Evolutionary conservation across 2,329 filamentous ascomycete species (phyloP).

Genomic region (Aspergillus tamarii): DNA sequence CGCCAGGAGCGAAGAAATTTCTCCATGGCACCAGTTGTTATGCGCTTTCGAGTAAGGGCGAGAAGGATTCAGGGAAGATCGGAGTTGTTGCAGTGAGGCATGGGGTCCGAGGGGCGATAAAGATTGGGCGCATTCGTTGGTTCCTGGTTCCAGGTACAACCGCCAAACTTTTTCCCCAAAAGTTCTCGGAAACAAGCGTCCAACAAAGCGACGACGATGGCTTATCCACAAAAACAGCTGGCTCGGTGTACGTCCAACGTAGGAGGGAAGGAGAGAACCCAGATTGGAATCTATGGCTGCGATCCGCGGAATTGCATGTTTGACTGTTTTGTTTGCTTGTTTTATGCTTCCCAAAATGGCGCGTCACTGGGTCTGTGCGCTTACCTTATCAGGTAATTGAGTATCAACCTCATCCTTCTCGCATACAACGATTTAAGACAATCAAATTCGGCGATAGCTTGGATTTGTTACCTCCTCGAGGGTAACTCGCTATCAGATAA

Average conservation of each 20-base stretch:
- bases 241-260: neutral
- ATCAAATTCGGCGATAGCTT: neutral
- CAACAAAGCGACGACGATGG: neutral
- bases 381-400: constrained; percentile 4
- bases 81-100: constrained; percentile 1
- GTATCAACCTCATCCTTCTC: neutral
- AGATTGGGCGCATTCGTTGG: neutral
- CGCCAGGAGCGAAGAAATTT: constrained; percentile 91
- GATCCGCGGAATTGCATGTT: constrained; percentile 31
- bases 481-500: neutral
- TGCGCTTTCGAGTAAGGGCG: constrained; percentile 1
- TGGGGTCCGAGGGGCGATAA: neutral
- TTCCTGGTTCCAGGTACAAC: neutral
- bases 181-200: neutral
- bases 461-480: neutral
- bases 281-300: constrained; percentile 48
- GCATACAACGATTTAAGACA: neutral
- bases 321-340: constrained; percentile 1
- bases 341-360: constrained; percentile 2
- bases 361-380: constrained; percentile 8
- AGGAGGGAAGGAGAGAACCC: neutral
- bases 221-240: neutral
- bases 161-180: neutral
- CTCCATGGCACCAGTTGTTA: constrained; percentile 67
- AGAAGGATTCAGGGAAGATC: neutral